Evolutionary conservation across 2,329 filamentous ascomycete species (phyloP), one percentile per base, ranked within the genome.

Genomic region (Alternaria hordeiaustralica): DNA sequence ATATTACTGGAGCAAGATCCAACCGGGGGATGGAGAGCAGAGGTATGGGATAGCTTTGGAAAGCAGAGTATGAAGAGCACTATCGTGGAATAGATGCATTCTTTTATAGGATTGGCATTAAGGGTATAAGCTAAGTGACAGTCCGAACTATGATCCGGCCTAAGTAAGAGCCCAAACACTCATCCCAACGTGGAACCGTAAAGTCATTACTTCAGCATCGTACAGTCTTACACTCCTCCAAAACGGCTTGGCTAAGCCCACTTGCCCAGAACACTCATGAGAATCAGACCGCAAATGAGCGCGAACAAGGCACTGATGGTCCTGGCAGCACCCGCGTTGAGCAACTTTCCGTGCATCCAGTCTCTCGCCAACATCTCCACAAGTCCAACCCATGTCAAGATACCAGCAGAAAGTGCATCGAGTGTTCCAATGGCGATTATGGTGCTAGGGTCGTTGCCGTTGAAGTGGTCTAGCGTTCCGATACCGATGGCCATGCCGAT

Each of bases 401-500:
- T 92, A 26, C 92, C 92, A 0, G 92, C 90, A 1, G 88, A 92
- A 10, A 94, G 74, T 6, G 91, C 90, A 76, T 94, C 89, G 1
- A 94, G 82, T 0, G 90, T 92, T 0, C 91, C 92, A 36, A 94
- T 88, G 3, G 91, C 89, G 46, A 94, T 79, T 44, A 93, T 83
- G 0, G 91, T 94, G 2, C 84, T 83, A 4, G 84, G 86, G 69
- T 92, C 87, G 70, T 92, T 93, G 5, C 90, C 91, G 71, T 94
- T 94, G 80, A 93, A 94, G 9, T 83, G 77, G 41, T 89, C 80
- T 26, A 94, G 79, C 4, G 92, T 90, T 3, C 90, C 90, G 33
- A 93, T 89, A 1, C 92, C 92, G 63, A 95, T 93, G 0, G 89
- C 90, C 91, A 94, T 94, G 11, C 92, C 92, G 28, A 93, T 82